Percentiles rank a stretch among this genome's conserved stretches.
Evolutionary conservation across 148 eudicot species (phyloP).

Genomic region (Diospyros lotus): DNA sequence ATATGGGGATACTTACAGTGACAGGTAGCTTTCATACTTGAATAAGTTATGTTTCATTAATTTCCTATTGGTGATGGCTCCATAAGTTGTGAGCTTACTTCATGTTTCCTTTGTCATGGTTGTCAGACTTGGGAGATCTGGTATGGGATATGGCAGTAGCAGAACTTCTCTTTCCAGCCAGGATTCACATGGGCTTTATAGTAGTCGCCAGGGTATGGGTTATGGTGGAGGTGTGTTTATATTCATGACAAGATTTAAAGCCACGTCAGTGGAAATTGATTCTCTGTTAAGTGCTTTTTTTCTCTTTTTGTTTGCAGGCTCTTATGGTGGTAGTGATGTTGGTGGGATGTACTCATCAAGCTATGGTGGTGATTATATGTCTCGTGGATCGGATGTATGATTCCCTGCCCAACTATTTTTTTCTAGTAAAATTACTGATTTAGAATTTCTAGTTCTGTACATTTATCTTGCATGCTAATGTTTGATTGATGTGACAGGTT

Average conservation of each 20-base stretch:
- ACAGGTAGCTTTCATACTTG: constrained; percentile 35
- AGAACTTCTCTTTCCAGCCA: constrained; percentile 68
- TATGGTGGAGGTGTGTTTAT: constrained; percentile 54
- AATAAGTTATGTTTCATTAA: neutral
- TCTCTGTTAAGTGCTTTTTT: neutral
- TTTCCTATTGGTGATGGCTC: neutral
- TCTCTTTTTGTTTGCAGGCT: constrained; percentile 39
- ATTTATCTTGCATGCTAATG: neutral
- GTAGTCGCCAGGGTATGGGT: constrained; percentile 77
- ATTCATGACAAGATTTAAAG: neutral
- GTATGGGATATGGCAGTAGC: constrained; percentile 63
- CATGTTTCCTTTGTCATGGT: neutral
- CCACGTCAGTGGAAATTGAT: neutral
- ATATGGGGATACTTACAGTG: constrained; percentile 72
- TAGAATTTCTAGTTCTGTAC: neutral
- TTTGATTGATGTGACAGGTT: constrained; percentile 38
- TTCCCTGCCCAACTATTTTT: constrained; percentile 3
- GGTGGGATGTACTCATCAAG: constrained; percentile 78
- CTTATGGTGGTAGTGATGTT: constrained; percentile 63
- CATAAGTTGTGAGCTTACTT: neutral
- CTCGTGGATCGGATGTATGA: constrained; percentile 87
- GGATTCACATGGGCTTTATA: constrained; percentile 76
- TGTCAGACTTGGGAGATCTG: constrained; percentile 75
- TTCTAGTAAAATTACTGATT: neutral
- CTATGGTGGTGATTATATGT: constrained; percentile 63